A percentile compares a stretch with the other conserved stretches of the same genome.
Evolutionary conservation across 495 filamentous ascomycete genomes (phyloP).

Genomic region (Tetracladium marchalianum): DNA sequence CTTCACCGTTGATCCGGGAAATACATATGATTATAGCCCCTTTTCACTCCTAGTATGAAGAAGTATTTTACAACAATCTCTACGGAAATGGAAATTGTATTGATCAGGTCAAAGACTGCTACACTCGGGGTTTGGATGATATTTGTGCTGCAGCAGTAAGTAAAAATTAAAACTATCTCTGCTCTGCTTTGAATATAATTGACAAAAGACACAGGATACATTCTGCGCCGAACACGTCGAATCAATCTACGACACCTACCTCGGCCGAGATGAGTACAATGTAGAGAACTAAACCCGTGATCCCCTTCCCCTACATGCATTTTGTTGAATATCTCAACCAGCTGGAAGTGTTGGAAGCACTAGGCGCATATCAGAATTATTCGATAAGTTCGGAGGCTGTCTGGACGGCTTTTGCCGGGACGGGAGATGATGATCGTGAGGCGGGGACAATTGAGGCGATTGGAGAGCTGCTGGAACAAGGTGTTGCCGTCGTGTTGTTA

Average conservation of each 20-base stretch:
- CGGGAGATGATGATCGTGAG: conserved; percentile 47
- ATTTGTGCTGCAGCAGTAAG: conserved; percentile 31
- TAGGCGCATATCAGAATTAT: conserved; percentile 51
- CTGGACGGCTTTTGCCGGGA: conserved; percentile 36
- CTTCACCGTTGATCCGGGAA: conserved; percentile 42
- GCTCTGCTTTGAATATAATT: no score
- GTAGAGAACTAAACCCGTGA: conserved; percentile 45
- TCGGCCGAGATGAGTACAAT: conserved; percentile 50
- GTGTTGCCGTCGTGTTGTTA: conserved; percentile 45
- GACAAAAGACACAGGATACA: conserved; percentile 24
- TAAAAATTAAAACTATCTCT: background rate
- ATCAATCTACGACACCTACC: conserved; percentile 38
- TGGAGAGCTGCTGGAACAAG: conserved; percentile 35
- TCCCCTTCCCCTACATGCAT: conserved; percentile 49
- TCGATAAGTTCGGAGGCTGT: conserved; percentile 37
- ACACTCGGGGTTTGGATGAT: conserved; percentile 30
- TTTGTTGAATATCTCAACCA: conserved; percentile 52
- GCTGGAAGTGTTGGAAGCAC: conserved; percentile 41
- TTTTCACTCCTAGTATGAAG: conserved; percentile 34
- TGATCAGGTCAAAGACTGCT: conserved; percentile 44
- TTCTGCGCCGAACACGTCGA: conserved; percentile 49
- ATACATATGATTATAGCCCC: conserved; percentile 49
- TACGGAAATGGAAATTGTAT: conserved; percentile 55
- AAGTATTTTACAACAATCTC: conserved; percentile 47
- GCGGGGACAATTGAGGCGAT: conserved; percentile 39